phyloP scores from a whole-genome alignment of 768 basidiomycete genomes.

The Bullera alba region DNA sequence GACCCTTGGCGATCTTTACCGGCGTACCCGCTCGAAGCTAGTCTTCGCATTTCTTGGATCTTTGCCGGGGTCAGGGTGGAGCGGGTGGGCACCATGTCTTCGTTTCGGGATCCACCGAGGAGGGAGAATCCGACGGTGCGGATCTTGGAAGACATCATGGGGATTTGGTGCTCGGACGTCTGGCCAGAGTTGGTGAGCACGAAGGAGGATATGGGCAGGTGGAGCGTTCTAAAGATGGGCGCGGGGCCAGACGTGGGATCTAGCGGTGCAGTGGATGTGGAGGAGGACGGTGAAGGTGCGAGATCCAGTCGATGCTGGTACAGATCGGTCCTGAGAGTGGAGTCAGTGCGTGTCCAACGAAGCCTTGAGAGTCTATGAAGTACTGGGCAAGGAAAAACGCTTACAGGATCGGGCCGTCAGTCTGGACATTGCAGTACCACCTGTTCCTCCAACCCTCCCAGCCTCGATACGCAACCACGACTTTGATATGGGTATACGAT shows the following conservation, averaged over 20 bases:
- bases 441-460: slow-evolving; percentile 67
- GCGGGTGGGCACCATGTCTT: slow-evolving; percentile 1
- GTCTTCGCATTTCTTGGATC: slow-evolving; percentile 2
- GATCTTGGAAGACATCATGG: slow-evolving; percentile 67
- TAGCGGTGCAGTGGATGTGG: slow-evolving; percentile 13
- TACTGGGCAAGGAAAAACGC: background rate
- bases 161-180: slow-evolving; percentile 57
- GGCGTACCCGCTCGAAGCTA: background rate
- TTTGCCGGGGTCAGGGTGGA: background rate
- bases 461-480: slow-evolving; percentile 71
- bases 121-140: slow-evolving; percentile 79
- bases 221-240: slow-evolving; percentile 24
- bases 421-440: slow-evolving; percentile 93
- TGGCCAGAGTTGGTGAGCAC: slow-evolving; percentile 50
- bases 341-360: background rate
- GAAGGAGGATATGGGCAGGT: slow-evolving; percentile 70
- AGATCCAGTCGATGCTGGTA: slow-evolving; percentile 78
- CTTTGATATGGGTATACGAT: slow-evolving; percentile 67
- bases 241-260: slow-evolving; percentile 13
- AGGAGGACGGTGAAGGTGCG: slow-evolving; percentile 11
- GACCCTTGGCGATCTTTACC: background rate
- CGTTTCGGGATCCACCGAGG: slow-evolving; percentile 68
- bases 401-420: slow-evolving; percentile 56
- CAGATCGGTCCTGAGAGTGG: slow-evolving; percentile 61
- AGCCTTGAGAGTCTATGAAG: background rate